A percentile compares a stretch with the other conserved stretches of the same genome.
Conservation (phyloP, 768 basidiomycete genomes). For the Lactifluus rugatus region DNA sequence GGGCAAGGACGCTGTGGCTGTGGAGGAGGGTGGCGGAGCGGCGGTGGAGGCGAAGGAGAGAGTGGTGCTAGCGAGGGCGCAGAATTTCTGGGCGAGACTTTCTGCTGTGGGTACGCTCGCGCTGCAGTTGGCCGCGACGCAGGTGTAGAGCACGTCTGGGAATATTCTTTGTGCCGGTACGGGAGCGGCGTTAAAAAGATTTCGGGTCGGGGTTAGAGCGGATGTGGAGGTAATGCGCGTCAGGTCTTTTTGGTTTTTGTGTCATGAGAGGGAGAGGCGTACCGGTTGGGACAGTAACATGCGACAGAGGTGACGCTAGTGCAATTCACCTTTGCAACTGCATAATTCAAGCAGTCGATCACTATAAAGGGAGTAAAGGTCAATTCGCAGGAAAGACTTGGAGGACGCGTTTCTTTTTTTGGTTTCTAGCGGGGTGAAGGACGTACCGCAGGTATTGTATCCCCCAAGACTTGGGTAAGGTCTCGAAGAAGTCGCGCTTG, state of each 20-base stretch:
- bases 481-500: constrained; percentile 1
- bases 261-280: constrained; percentile 7
- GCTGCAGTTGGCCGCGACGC: constrained; percentile 31
- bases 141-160: constrained; percentile 29
- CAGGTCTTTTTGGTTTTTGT: background rate
- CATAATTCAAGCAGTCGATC: constrained; percentile 34
- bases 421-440: background rate
- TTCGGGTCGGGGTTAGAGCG: background rate
- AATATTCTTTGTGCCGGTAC: constrained; percentile 25
- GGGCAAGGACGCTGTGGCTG: background rate
- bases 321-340: constrained; percentile 34
- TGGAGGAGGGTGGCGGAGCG: constrained; percentile 10
- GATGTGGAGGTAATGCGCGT: background rate
- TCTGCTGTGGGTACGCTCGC: constrained; percentile 33
- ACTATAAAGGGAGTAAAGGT: constrained; percentile 25
- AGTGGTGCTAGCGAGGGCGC: constrained; percentile 31
- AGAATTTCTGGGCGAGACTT: constrained; percentile 39
- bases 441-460: constrained; percentile 15
- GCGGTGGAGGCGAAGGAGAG: constrained; percentile 32
- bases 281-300: constrained; percentile 39
- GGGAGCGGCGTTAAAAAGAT: background rate
- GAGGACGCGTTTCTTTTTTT: background rate
- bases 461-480: constrained; percentile 12
- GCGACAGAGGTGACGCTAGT: constrained; percentile 36
- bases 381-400: background rate